Evolutionary conservation across 345 rosid genomes (phyloP), one percentile per base, ranked within the genome.

Genomic region (Heritiera fomes): DNA sequence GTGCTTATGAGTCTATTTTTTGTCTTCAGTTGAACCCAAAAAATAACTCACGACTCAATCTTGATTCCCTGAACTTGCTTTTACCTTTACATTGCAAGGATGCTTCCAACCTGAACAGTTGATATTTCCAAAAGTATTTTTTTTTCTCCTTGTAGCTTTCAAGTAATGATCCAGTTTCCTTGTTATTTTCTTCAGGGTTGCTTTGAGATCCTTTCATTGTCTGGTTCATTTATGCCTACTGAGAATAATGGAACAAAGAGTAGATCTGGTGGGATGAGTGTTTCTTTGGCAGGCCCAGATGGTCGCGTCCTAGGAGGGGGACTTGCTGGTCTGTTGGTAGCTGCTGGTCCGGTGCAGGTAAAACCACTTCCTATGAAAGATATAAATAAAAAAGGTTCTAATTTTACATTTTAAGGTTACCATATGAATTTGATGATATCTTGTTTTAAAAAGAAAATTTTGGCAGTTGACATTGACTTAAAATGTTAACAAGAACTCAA

Each of bases 271-370:
- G 98, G 99, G 64, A 93, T 97, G 96, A 97, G 98, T 73, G 88
- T 94, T 43, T 93, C 98, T 56, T 91, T 93, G 85, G 98, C 98
- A 4, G 92, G 96, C 80, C 96, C 94, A 6, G 98, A 97, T 85
- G 98, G 98, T 75, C 94, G 90, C 49, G 98, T 97, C 80, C 83
- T 97, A 20, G 99, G 98, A 15, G 98, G 98, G 53, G 95, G 97
- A 80, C 92, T 97, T 64, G 95, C 98, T 8, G 98, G 98, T 77
- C 82, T 93, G 73, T 83, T 97, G 85, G 80, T 94, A 18, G 98
- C 99, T 34, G 98, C 99, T 49, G 95, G 97, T 67, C 95, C 98
- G 4, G 99, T 96, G 68, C 95, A 91, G 98, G 99, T 91, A 86
- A 32, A 40, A 60, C 38, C 43, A 78, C 61, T 41, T 69, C 30